Evolutionary conservation across 257 asterid genomes (phyloP), one percentile per base, ranked within the genome.

Genomic region (Lycium barbarum): DNA sequence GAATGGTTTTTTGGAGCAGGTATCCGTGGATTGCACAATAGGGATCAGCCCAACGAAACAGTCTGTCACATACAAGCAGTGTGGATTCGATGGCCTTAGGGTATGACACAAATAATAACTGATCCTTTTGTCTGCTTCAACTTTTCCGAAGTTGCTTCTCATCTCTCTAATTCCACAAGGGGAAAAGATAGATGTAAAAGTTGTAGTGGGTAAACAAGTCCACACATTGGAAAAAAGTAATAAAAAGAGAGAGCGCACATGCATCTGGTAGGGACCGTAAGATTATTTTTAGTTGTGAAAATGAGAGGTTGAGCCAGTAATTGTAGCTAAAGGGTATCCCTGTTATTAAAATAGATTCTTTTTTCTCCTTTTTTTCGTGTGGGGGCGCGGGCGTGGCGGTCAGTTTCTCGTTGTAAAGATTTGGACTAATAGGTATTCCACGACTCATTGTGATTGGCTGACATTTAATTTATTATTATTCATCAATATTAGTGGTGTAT

Each of bases 81-180:
- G 99, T 87, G 97, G 96, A 67, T 92, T 97, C 66, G 99, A 97
- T 86, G 99, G 99, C 22, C 91, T 97, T n/a, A 94, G 94, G 87
- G 98, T 97, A 74, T 97, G 91, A 94, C 26, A 26, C 14, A 40
- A 40, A 40, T 40, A 40, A 40, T 6, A 4, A 40, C 45, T 40
- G 45, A 3, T 40, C 45, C 45, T 40, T 40, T 40, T 40, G 45
- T 40, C 45, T 40, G 45, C 72, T 20, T 51, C 12, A 51, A 58
- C 65, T 58, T 58, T 58, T 58, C 65, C 65, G 18, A 58, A 58
- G 65, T 10, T 58, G 18, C 10, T 15, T 58, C 17, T 4, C 45
- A 51, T 58, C 26, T 58, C 65, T 58, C n/a, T 58, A 58, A 58
- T 58, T 58, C 65, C 65, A 18, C 65, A 58, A 58, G 26, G 63